These are phyloP conservation scores for Tulasnella sp. DNA, from an alignment of 768 basidiomycete genomes.

Conservation along the genomic window DNA sequence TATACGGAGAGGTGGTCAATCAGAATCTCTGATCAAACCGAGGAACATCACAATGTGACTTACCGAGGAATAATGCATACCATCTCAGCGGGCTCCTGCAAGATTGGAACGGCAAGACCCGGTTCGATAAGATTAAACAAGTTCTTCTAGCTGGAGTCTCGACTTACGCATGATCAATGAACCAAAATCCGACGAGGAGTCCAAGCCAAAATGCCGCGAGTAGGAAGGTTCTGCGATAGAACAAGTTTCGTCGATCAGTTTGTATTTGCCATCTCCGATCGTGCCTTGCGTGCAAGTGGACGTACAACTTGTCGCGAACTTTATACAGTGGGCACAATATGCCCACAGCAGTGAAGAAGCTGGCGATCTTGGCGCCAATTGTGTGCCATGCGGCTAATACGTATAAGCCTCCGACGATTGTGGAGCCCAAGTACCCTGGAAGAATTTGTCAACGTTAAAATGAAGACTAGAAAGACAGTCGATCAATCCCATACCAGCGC, in stretches of 20 bases:
- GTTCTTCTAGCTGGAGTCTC: neutral
- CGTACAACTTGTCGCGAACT: slow-evolving; percentile 86
- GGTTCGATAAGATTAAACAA: slow-evolving; percentile 15
- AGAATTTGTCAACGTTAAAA: neutral
- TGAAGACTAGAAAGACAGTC: neutral
- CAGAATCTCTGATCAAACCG: slow-evolving; percentile 29
- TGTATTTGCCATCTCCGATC: neutral
- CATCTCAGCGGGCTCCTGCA: slow-evolving; percentile 72
- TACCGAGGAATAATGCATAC: slow-evolving; percentile 75
- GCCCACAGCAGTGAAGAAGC: slow-evolving; percentile 83
- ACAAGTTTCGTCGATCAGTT: neutral
- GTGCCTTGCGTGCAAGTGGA: slow-evolving; percentile 27
- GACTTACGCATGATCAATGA: slow-evolving; percentile 82
- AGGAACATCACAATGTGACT: neutral
- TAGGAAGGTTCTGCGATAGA: slow-evolving; percentile 68
- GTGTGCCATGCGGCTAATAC: slow-evolving; percentile 83
- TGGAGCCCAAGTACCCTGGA: slow-evolving; percentile 78
- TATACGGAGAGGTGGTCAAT: slow-evolving; percentile 29
- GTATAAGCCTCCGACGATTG: slow-evolving; percentile 76
- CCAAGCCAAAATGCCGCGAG: slow-evolving; percentile 80
- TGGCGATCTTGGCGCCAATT: slow-evolving; percentile 85
- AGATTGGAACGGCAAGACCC: neutral
- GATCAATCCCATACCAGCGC: slow-evolving; percentile 39
- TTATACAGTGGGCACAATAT: slow-evolving; percentile 79
- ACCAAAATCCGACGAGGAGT: slow-evolving; percentile 89